phyloP scores from a whole-genome alignment of 352 stramenopile genomes.

The Pythium utonaiense region DNA sequence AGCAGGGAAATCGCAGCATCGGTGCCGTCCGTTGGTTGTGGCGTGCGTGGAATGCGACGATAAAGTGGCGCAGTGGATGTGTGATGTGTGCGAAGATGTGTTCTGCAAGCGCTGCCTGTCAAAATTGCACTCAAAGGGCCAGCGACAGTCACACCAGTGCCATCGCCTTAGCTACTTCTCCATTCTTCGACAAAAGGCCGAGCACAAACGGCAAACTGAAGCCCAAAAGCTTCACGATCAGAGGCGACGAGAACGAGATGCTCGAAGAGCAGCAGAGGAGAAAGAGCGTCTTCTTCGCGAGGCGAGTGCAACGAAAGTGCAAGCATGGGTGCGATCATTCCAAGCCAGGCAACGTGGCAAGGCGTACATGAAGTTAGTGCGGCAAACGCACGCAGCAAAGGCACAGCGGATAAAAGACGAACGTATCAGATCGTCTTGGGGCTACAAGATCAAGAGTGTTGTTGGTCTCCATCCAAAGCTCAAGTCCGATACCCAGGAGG shows the following conservation, averaged over 20 bases:
- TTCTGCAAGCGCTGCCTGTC: conserved; percentile 74
- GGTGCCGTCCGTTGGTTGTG: conserved; percentile 48
- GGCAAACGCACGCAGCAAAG: conserved; percentile 27
- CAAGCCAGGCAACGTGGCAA: conserved; percentile 21
- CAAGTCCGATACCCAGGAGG: conserved; percentile 58
- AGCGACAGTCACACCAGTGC: conserved; percentile 52
- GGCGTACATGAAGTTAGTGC: conserved; percentile 31
- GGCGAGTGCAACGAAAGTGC: conserved; percentile 23
- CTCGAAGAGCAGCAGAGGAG: conserved; percentile 15
- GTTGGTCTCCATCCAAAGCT: conserved; percentile 23
- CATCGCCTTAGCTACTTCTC: conserved; percentile 68
- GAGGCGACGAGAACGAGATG: conserved; percentile 21
- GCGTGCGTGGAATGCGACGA: conserved; percentile 60
- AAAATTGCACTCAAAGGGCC: conserved; percentile 46
- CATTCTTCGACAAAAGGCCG: conserved; percentile 44
- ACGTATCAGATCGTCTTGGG: conserved; percentile 17
- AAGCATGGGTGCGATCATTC: conserved; percentile 23
- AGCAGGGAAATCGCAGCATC: conserved; percentile 24
- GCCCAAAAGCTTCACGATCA: conserved; percentile 34
- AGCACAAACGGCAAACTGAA: conserved; percentile 32
- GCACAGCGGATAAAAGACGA: conserved; percentile 29
- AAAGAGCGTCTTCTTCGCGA: conserved; percentile 6
- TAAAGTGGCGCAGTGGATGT: conserved; percentile 63
- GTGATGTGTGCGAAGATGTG: conserved; percentile 51
- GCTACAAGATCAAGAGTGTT: conserved; percentile 24